phyloP scores from a whole-genome alignment of 345 rosid species.

The Linum lewisii region DNA sequence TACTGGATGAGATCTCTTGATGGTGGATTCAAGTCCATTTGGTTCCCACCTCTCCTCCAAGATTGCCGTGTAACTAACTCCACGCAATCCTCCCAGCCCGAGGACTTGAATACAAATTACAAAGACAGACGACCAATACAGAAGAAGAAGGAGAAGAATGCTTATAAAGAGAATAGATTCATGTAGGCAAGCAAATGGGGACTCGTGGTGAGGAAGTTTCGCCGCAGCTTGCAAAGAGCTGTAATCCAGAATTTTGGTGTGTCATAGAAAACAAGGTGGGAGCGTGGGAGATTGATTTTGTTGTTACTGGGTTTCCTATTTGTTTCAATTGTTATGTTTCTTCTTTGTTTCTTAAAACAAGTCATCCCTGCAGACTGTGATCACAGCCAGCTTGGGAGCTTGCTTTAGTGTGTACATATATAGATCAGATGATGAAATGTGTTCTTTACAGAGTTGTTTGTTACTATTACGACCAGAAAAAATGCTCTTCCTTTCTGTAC shows the following conservation, averaged over 20 bases:
- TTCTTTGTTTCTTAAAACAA: background rate
- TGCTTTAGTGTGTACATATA: too few species aligned
- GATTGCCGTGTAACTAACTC: background rate
- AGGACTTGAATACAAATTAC: background rate
- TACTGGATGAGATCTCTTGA: background rate
- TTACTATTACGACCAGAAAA: too few species aligned
- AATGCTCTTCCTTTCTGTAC: too few species aligned
- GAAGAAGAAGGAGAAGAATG: background rate
- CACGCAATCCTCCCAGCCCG: background rate
- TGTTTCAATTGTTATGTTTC: background rate
- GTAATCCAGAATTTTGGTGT: background rate
- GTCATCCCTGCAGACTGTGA: background rate
- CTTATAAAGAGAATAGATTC: background rate
- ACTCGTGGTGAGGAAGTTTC: background rate
- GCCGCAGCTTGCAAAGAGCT: background rate
- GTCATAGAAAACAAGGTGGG: background rate
- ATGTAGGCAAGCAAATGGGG: background rate
- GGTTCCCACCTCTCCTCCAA: background rate
- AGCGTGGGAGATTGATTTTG: background rate
- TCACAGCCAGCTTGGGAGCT: too few species aligned
- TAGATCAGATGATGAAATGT: too few species aligned
- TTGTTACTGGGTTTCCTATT: background rate
- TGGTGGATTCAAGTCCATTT: background rate
- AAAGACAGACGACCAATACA: background rate
- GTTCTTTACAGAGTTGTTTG: too few species aligned